Percentiles rank a stretch among this genome's conserved stretches.
Conservation (phyloP, 495 filamentous ascomycete species). For the Margaritispora aquatica region DNA sequence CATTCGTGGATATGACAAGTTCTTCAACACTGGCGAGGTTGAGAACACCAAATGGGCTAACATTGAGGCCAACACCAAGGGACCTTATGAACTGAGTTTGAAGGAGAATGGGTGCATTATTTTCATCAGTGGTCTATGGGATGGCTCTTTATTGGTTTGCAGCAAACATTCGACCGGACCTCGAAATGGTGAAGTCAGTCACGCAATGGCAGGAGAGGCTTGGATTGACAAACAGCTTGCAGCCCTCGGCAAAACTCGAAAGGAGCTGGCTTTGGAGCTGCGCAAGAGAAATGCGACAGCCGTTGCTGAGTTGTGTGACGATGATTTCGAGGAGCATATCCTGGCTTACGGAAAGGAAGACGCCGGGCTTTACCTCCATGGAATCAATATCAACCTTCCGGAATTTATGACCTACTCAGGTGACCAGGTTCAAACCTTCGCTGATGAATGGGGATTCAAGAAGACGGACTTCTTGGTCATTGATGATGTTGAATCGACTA, state of each 20-base stretch:
- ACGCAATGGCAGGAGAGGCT: slow-evolving; percentile 76
- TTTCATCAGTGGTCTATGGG: slow-evolving; percentile 87
- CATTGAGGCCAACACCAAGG: slow-evolving; percentile 68
- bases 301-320: slow-evolving; percentile 95
- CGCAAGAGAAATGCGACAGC: slow-evolving; percentile 81
- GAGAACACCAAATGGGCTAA: slow-evolving; percentile 72
- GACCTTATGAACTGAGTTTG: slow-evolving; percentile 90
- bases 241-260: slow-evolving; percentile 64
- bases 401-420: slow-evolving; percentile 81
- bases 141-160: slow-evolving; percentile 83
- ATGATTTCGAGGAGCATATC: slow-evolving; percentile 94
- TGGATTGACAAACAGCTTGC: slow-evolving; percentile 80
- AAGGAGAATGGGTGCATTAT: slow-evolving; percentile 99
- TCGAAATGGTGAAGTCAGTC: slow-evolving; percentile 66
- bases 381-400: slow-evolving; percentile 89
- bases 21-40: slow-evolving; percentile 89
- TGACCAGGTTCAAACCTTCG: slow-evolving; percentile 75
- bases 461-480: slow-evolving; percentile 76
- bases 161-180: slow-evolving; percentile 95
- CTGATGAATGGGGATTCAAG: slow-evolving; percentile 89
- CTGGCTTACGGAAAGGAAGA: slow-evolving; percentile 76
- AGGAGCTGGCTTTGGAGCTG: slow-evolving; percentile 69
- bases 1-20: slow-evolving; percentile 93
- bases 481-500: slow-evolving; percentile 65
- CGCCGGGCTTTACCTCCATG: slow-evolving; percentile 92